Evolutionary conservation across 495 filamentous ascomycete genomes (phyloP), one percentile per base, ranked within the genome.

Genomic region (Penicillium macrosclerotiorum): DNA sequence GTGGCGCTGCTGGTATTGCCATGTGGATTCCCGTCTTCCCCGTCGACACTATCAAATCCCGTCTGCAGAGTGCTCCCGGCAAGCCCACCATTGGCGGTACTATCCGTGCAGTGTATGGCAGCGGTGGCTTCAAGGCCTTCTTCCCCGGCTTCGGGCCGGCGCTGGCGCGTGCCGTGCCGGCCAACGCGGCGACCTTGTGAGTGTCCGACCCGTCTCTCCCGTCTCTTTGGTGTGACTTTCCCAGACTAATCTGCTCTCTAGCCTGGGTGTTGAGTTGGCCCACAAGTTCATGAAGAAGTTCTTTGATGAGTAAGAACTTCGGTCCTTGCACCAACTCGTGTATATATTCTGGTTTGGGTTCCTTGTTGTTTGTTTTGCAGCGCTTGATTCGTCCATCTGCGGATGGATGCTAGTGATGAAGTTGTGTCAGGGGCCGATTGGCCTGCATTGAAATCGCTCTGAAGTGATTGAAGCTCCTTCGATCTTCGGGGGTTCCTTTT

Each of bases 21-120:
- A 99, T 99, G 94, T 99, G 93, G 93, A 88, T 96, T 49, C 89
- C 95, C 18, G 90, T 99, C 14, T 99, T 99, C 79, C 93, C 93
- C 4, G 76, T 99, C 42, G 93, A 99, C 59, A 99, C 93, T 0
- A 82, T 99, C 66, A 99, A 99, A 80, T 89, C 82, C 44, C 75
- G 91, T 39, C 65, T 99, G 64, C 93, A 99, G 78, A 93, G 89
- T 31, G 88, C 89, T 18, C 88, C 93, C 50, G 91, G 91, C 13
- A 84, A 84, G 47, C 85, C 89, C 18, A 92, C 88, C 1, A 85
- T 99, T 27, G 77, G 84, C 1, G 84, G 88, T 1, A 86, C 90
- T 2, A 78, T 97, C 32, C 76, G 77, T 51, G 77, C 88, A 18
- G 68, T 99, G 18, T 95, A 95, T 56, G 79, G 67, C 13, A 81